Base-by-base conservation (phyloP, 2,329 filamentous ascomycete species). In the Dothistroma septosporum region DNA sequence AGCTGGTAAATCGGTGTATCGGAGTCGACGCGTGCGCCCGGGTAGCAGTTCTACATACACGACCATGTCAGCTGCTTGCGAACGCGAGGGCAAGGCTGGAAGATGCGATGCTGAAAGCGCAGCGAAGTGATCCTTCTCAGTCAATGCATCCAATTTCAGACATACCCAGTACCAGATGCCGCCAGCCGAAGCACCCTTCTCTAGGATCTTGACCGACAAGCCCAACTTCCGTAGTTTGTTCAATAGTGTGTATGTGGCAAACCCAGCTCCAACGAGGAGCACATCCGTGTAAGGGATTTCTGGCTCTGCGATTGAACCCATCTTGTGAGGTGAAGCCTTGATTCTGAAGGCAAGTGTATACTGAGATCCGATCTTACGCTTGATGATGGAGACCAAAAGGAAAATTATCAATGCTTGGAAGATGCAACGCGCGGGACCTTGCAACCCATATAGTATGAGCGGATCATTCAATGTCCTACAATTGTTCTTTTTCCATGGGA, bases 1-100 rank as follows among this genome's bases (percentile, higher is more conserved):
- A 70, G 65, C 59, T 71, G 65, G 57, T 72, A 72, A 53, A 70
- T 69, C 10, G 69, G 70, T 3, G 66, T 69, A 59, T 77, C 74
- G 1, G 73, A 76, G 61, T 81, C 79, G 9, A 80, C 78, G 22
- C 77, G 73, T 12, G 79, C 79, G 1, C 79, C 74, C 28, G 69
- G 73, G 57, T 75, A 76, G 59, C 66, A 65, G 41, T 72, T 69
- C 65, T 61, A 52, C 41, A 52, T 9, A 37, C 57, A 3, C 11
- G 9, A 44, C 16, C 1, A 4, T 44, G 4, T 44, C n/a, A 44
- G 41, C 41, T n/a, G 14, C 8, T 9, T 44, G 8, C n/a, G 24
- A 28, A 28, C 6, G 24, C 24, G 6, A 28, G 6, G 24, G 24
- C 24, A 28, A 28, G 24, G 6, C 24, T 6, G 24, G 24, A 28